Conservation (phyloP, 495 filamentous ascomycete genomes). For the Lasiosphaeria hispida region DNA sequence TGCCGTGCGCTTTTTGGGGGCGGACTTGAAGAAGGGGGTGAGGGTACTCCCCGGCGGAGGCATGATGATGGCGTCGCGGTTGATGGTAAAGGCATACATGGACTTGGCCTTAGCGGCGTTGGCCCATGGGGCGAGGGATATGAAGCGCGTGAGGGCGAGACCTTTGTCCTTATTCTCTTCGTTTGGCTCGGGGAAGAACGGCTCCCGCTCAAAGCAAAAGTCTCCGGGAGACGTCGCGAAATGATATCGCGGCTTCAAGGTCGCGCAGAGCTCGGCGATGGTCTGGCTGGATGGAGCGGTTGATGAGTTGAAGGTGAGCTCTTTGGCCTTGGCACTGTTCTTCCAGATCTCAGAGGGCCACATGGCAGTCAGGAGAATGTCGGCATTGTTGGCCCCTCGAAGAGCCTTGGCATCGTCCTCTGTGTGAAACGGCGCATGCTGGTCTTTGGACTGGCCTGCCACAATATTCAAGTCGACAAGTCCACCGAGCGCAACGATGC, state of each 20-base stretch:
- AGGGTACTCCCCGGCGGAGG: constrained; percentile 67
- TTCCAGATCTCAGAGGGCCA: constrained; percentile 77
- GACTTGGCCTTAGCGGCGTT: constrained; percentile 76
- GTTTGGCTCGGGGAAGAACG: constrained; percentile 67
- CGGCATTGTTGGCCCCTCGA: constrained; percentile 68
- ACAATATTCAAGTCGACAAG: constrained; percentile 52
- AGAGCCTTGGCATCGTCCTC: constrained; percentile 73
- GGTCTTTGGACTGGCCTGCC: constrained; percentile 56
- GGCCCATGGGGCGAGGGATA: constrained; percentile 75
- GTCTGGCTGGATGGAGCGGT: constrained; percentile 41
- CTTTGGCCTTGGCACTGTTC: constrained; percentile 42
- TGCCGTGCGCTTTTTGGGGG: constrained; percentile 57
- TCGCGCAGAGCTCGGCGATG: constrained; percentile 70
- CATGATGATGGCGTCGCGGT: constrained; percentile 53
- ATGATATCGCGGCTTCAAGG: constrained; percentile 84
- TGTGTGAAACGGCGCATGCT: constrained; percentile 66
- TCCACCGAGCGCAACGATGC: constrained; percentile 80
- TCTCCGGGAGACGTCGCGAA: constrained; percentile 62
- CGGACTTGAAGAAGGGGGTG: constrained; percentile 56
- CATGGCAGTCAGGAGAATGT: constrained; percentile 80
- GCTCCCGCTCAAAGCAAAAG: constrained; percentile 85
- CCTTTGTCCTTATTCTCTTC: constrained; percentile 33
- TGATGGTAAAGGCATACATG: constrained; percentile 84
- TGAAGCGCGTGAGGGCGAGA: constrained; percentile 74
- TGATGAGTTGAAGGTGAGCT: constrained; percentile 47